Percentiles rank a stretch among this genome's conserved stretches.
Conservation (phyloP, 2,329 filamentous ascomycete species). For the Phaeosphaeriaceae sp. region DNA sequence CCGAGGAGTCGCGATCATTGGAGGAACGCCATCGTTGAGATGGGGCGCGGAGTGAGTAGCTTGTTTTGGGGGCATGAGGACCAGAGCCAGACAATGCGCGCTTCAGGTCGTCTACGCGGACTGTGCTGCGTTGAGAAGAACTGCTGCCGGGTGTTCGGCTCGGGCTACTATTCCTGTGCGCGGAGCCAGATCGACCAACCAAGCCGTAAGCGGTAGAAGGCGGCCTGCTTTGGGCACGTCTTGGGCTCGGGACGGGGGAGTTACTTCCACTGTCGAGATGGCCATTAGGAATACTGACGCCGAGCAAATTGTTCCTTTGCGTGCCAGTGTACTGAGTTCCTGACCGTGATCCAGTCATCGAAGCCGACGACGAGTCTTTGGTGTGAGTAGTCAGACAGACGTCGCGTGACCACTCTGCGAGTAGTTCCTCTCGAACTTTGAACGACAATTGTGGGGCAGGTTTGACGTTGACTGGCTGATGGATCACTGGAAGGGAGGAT, state of each 20-base stretch:
- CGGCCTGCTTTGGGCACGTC: conserved; percentile 42
- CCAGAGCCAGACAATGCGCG: conserved; percentile 51
- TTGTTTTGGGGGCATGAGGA: conserved; percentile 34
- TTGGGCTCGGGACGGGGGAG: conserved; percentile 40
- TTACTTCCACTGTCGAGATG: conserved; percentile 40
- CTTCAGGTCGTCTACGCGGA: conserved; percentile 57
- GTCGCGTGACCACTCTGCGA: conserved; percentile 81
- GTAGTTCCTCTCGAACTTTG: conserved; percentile 75
- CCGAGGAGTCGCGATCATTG: conserved; percentile 56
- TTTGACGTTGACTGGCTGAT: conserved; percentile 32
- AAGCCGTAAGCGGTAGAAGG: conserved; percentile 44
- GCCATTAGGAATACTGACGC: conserved; percentile 60
- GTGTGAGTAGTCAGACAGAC: conserved; percentile 72
- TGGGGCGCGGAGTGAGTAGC: conserved; percentile 34
- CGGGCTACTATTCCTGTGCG: conserved; percentile 37
- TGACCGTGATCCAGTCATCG: conserved; percentile 75
- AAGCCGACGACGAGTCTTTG: conserved; percentile 73
- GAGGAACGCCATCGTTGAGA: conserved; percentile 44
- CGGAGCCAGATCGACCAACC: conserved; percentile 38
- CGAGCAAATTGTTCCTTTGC: conserved; percentile 55
- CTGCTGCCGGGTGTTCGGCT: conserved; percentile 43
- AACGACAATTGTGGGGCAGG: conserved; percentile 64
- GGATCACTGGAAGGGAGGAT: conserved; percentile 52
- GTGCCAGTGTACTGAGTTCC: conserved; percentile 35
- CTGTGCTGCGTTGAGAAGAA: conserved; percentile 46